Evolutionary conservation across 352 stramenopile species (phyloP).

Genomic region (Elongisporangium anandrum): DNA sequence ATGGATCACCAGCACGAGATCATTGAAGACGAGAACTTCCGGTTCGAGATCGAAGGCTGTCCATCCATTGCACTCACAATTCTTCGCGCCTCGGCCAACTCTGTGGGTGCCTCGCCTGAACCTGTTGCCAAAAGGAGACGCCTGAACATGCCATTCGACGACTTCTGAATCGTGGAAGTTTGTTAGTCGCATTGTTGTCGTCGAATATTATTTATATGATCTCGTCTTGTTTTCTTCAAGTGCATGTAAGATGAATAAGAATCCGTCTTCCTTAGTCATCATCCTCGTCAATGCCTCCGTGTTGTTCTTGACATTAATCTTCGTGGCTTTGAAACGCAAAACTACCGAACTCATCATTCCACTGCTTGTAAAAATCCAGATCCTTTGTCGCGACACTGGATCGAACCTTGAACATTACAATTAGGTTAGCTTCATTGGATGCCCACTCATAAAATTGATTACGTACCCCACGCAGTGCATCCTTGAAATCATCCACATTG

Average conservation of each 20-base stretch:
- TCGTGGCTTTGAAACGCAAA: slow-evolving; percentile 78
- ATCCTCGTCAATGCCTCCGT: neutral
- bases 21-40: slow-evolving; percentile 79
- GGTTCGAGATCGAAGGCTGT: slow-evolving; percentile 74
- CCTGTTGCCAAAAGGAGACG: slow-evolving; percentile 64
- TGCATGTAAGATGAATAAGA: slow-evolving; percentile 2
- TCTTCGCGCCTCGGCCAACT: slow-evolving; percentile 53
- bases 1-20: slow-evolving; percentile 73
- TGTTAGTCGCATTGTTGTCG: slow-evolving; percentile 1
- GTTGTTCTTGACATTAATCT: slow-evolving; percentile 13
- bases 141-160: slow-evolving; percentile 81
- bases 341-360: slow-evolving; percentile 93
- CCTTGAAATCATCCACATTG: slow-evolving; percentile 93
- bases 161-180: slow-evolving; percentile 36
- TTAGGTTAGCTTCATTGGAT: neutral
- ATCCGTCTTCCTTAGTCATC: slow-evolving; percentile 8
- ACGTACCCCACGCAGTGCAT: slow-evolving; percentile 82
- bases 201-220: slow-evolving; percentile 2
- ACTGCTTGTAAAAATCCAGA: slow-evolving; percentile 90
- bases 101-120: slow-evolving; percentile 18
- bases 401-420: slow-evolving; percentile 55
- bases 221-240: slow-evolving; percentile 9
- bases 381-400: slow-evolving; percentile 95
- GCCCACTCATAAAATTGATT: too few species aligned
- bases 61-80: slow-evolving; percentile 76